Evolutionary conservation across 352 stramenopile genomes (phyloP).

Genomic region (Aphanomyces invadans): DNA sequence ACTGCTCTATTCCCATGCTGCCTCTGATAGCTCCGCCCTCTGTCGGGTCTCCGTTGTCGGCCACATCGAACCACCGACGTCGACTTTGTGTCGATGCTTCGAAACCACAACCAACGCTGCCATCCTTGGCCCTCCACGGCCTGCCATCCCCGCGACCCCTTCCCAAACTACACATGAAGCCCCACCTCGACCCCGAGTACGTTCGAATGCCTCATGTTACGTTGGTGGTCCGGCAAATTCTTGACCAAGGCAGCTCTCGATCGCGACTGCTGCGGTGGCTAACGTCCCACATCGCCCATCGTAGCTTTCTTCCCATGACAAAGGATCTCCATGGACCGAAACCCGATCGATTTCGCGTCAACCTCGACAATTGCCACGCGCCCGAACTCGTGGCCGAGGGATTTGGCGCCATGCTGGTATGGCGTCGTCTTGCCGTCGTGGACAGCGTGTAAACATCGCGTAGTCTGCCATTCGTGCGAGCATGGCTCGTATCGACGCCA

Average conservation of each 20-base stretch:
- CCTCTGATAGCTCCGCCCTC: too few relatives aligned
- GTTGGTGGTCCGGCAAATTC: too few relatives aligned
- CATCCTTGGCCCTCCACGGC: neutral
- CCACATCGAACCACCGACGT: neutral
- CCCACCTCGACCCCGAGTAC: neutral
- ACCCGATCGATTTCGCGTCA: neutral
- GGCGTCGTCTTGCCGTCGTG: neutral
- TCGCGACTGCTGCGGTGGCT: too few relatives aligned
- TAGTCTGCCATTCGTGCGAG: slow-evolving; percentile 1
- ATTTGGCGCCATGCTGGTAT: neutral
- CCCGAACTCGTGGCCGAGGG: neutral
- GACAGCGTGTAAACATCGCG: neutral
- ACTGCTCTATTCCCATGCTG: neutral
- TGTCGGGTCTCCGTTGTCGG: too few relatives aligned
- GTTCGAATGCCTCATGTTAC: too few relatives aligned
- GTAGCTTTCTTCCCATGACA: slow-evolving; percentile 15
- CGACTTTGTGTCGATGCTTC: too few relatives aligned
- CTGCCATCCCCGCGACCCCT: slow-evolving; percentile 13
- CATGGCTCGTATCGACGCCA: slow-evolving; percentile 10
- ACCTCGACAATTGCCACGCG: slow-evolving; percentile 19
- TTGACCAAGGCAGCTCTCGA: too few relatives aligned
- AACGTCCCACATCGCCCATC: neutral
- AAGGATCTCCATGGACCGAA: neutral
- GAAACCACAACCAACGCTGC: neutral
- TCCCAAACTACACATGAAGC: slow-evolving; percentile 1